Conservation (phyloP, 2,329 filamentous ascomycete species). For the Fusarium siculi region DNA sequence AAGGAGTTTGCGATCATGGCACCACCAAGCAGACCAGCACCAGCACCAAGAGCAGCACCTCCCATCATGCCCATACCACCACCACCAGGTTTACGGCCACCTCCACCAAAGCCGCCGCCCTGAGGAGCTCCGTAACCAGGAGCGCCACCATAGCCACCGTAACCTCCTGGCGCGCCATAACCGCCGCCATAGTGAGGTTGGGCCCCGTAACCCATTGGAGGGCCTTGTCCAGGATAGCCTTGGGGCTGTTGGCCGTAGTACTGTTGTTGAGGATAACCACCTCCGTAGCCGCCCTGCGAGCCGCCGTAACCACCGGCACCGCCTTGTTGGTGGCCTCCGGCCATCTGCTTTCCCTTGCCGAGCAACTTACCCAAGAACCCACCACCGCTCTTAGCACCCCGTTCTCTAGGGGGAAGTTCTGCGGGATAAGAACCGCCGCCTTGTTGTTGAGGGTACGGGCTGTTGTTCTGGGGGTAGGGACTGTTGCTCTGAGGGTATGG, state of each 20-base stretch:
- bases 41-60: constrained; percentile 80
- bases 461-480: constrained; percentile 44
- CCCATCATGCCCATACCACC: constrained; percentile 73
- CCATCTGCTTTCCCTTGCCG: constrained; percentile 56
- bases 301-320: constrained; percentile 31
- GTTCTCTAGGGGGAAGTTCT: constrained; percentile 57
- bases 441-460: constrained; percentile 45
- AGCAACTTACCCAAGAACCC: constrained; percentile 65
- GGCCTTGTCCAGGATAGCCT: constrained; percentile 41
- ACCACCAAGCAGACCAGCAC: constrained; percentile 84
- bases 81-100: constrained; percentile 54
- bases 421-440: constrained; percentile 46
- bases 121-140: constrained; percentile 39
- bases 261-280: constrained; percentile 47
- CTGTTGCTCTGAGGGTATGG: constrained; percentile 45
- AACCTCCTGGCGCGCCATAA: constrained; percentile 27
- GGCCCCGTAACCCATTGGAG: constrained; percentile 43
- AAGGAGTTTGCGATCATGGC: constrained; percentile 76
- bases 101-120: constrained; percentile 45
- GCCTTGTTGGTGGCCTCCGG: constrained; percentile 42
- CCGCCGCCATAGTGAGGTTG: constrained; percentile 42
- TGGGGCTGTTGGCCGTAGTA: constrained; percentile 42
- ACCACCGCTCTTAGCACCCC: constrained; percentile 55
- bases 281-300: constrained; percentile 29
- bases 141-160: constrained; percentile 48